Base-by-base conservation (phyloP, 176 grass and related monocot species). In the Triticum monococcum region DNA sequence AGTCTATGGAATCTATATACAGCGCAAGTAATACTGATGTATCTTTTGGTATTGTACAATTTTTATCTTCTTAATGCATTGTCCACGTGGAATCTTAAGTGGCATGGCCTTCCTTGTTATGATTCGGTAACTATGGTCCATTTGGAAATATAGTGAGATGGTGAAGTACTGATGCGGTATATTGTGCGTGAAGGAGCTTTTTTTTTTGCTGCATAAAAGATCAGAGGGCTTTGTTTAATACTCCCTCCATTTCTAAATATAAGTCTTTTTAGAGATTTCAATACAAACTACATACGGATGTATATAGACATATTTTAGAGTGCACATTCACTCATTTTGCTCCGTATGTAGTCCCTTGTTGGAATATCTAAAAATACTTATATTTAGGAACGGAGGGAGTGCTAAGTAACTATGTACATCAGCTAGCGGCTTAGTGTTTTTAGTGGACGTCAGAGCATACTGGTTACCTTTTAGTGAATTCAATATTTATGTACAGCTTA, bases 81-180 rank as follows among this genome's bases (percentile, higher is more conserved):
- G 2, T 73, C 9, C 76, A 59, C 16, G 20, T 88, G 31, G 45
- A 83, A 85, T 75, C 31, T n/a, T 79, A 16, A 59, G 54, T 54
- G 17, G 20, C 38, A 24, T 89, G 85, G 36, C 38, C 48, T 89
- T 60, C 23, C 24, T 79, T 37, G 22, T 67, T 74, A 74, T 52
- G 7, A 50, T 50, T 78, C 18, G 1, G 28, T 54, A 81, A 48
- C 35, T 72, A 64, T 4, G 4, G 30, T 10, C 54, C 28, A 8
- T 36, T 31, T 50, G 7, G n/a, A 7, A 28, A 16, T 67, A 56
- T 20, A 38, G n/a, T 4, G n/a, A 71, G 16, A n/a, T 3, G 24
- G 66, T 80, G 31, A 26, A 36, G 18, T 12, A 59, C 56, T 80
- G 40, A 35, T 28, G 4, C 4, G 61, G 25, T 86, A 69, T 56